Evolutionary conservation across 2,329 filamentous ascomycete genomes (phyloP), one percentile per base, ranked within the genome.

Genomic region (Ophiostoma piceae): DNA sequence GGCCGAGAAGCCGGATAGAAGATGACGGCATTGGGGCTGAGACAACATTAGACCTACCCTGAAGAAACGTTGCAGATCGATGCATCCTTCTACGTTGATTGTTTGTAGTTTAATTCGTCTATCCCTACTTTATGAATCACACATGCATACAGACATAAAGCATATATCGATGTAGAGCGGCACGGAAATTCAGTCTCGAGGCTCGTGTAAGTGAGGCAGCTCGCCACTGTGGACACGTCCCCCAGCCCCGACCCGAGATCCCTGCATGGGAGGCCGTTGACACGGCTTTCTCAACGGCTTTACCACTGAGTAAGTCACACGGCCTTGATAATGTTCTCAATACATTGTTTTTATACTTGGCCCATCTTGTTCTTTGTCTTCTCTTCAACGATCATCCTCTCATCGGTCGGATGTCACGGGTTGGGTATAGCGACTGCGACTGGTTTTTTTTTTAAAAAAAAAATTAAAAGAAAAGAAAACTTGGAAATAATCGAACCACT

Each of bases 161-260:
- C 39, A 12, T 14, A 41, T 1, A 26, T n/a, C n/a, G 12, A 9
- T 26, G 8, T 11, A 16, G 6, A 22, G 16, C 51, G n/a, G 51
- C 51, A 57, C 51, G 26, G 8, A 26, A 26, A 9, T 9, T 26
- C 3, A 57, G 22, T 22, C 14, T 32, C 26, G 57, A 14, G 12
- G 22, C 29, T 26, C 60, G 22, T 64, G 19, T 67, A 67, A 67
- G 22, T 35, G 22, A 43, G 54, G 68, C 22, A 35, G 2, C 22
- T 35, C n/a, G 69, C 69, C 66, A 70, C 66, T 67, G 69, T 70
- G 69, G 69, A 65, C 57, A 51, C 2, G 22, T 57, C 57, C 54
- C 51, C 26, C 54, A 60, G 54, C 54, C 54, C 54, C 12, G 22
- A 32, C 26, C 26, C 57, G 26, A 32, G 57, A 65, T 41, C n/a